These are phyloP conservation scores for Orobanche coerulescens DNA, from an alignment of 257 asterid species.

Conservation along the genomic window DNA sequence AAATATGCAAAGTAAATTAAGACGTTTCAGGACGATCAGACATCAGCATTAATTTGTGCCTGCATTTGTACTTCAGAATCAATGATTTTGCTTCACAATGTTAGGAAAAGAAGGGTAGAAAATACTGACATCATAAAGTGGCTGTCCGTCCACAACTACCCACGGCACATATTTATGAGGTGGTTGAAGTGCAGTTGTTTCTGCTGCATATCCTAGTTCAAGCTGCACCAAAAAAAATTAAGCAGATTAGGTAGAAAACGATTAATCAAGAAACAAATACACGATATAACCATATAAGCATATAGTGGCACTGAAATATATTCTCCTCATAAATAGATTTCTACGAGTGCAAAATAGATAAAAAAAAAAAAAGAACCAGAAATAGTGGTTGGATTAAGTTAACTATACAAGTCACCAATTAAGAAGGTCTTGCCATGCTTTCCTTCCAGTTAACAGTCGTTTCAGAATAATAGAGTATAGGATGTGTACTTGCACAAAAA, in stretches of 20 bases:
- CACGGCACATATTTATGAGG: slow-evolving; percentile 88
- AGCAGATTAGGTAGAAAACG: slow-evolving; percentile 9
- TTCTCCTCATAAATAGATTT: neutral
- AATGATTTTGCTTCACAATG: neutral
- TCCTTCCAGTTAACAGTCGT: neutral
- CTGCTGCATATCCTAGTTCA: slow-evolving; percentile 58
- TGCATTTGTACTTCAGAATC: neutral
- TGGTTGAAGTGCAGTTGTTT: slow-evolving; percentile 68
- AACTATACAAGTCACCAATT: neutral
- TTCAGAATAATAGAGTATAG: neutral
- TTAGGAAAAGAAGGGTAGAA: slow-evolving; percentile 10
- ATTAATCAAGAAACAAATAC: slow-evolving; percentile 11
- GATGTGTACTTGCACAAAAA: neutral
- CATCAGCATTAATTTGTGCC: neutral
- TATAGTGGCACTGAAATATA: neutral
- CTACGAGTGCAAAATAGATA: neutral
- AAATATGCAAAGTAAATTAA: neutral
- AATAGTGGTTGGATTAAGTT: neutral
- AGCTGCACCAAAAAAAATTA: slow-evolving; percentile 45
- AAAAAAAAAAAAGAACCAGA: neutral
- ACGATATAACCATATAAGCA: slow-evolving; percentile 5
- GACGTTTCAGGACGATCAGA: slow-evolving; percentile 7
- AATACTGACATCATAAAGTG: slow-evolving; percentile 74
- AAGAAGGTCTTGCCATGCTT: neutral
- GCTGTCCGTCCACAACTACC: slow-evolving; percentile 83